Evolutionary conservation across 2,329 filamentous ascomycete species (phyloP).

Genomic region (Calonectria multiphialidica): DNA sequence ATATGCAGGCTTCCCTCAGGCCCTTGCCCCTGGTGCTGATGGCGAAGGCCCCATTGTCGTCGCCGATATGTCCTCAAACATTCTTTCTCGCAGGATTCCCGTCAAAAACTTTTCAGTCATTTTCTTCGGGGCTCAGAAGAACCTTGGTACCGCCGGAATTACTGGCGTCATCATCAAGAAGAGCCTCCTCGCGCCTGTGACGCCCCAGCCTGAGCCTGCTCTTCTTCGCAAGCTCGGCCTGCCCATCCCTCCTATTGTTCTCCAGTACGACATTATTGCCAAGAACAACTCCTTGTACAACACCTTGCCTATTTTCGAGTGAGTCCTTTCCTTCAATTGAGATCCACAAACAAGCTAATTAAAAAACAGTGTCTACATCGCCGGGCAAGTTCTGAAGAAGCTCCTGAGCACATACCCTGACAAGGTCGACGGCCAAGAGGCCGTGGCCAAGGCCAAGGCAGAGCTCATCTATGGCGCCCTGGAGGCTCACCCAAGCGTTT

Average conservation of each 20-base stretch:
- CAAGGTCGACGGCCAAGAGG: constrained; percentile 83
- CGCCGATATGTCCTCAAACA: constrained; percentile 95
- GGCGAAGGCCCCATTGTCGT: constrained; percentile 82
- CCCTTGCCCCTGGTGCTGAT: constrained; percentile 67
- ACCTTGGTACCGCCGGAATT: constrained; percentile 87
- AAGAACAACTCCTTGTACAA: constrained; percentile 98
- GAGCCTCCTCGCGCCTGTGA: constrained; percentile 77
- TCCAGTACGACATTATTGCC: constrained; percentile 86
- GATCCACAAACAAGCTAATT: constrained; percentile 17
- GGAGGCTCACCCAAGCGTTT: constrained; percentile 80
- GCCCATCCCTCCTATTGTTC: constrained; percentile 82
- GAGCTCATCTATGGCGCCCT: constrained; percentile 80
- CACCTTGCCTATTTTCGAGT: constrained; percentile 92
- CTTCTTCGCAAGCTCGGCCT: constrained; percentile 81
- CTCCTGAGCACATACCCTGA: constrained; percentile 74
- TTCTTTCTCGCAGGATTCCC: constrained; percentile 83
- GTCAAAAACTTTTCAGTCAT: constrained; percentile 84
- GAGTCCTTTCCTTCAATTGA: constrained; percentile 44
- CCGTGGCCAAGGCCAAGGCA: constrained; percentile 80
- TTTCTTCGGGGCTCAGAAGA: constrained; percentile 96
- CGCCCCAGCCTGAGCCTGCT: constrained; percentile 73
- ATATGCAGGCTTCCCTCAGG: constrained; percentile 79
- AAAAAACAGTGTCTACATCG: constrained; percentile 79
- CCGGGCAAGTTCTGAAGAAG: constrained; percentile 87
- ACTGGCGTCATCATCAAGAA: constrained; percentile 90